Evolutionary conservation across 352 stramenopile species (phyloP).

Genomic region (Paralagenidium karlingii): DNA sequence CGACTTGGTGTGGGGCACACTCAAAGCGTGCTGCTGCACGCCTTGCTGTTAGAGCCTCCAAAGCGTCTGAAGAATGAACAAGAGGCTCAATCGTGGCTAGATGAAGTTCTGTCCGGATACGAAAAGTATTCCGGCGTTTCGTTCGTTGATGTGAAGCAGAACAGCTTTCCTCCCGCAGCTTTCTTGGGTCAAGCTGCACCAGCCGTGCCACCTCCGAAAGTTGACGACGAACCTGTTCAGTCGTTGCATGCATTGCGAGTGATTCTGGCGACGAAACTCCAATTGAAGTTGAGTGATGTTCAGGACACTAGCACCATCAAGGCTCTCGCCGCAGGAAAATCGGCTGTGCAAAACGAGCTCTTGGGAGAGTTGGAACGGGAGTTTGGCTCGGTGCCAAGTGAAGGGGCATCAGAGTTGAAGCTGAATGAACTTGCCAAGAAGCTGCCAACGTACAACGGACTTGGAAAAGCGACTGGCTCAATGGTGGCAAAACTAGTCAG

Average conservation of each 20-base stretch:
- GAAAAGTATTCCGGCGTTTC: slow-evolving; percentile 59
- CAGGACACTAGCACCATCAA: slow-evolving; percentile 57
- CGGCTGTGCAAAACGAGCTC: slow-evolving; percentile 82
- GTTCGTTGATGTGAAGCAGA: slow-evolving; percentile 17
- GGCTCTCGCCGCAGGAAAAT: slow-evolving; percentile 67
- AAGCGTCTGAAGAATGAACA: slow-evolving; percentile 55
- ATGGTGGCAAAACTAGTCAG: slow-evolving; percentile 73
- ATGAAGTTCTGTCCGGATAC: slow-evolving; percentile 56
- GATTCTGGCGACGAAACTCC: slow-evolving; percentile 64
- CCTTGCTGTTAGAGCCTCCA: slow-evolving; percentile 38
- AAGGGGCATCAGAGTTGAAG: slow-evolving; percentile 71
- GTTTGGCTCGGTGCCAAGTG: slow-evolving; percentile 58
- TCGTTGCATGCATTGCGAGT: slow-evolving; percentile 66
- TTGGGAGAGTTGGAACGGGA: slow-evolving; percentile 78
- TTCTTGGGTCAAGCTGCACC: slow-evolving; percentile 22
- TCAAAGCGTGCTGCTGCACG: slow-evolving; percentile 69
- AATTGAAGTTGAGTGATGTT: slow-evolving; percentile 57
- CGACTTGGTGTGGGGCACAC: slow-evolving; percentile 47
- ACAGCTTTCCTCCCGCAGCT: slow-evolving; percentile 5
- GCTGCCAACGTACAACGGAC: slow-evolving; percentile 49
- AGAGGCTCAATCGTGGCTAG: slow-evolving; percentile 71
- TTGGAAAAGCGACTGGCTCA: slow-evolving; percentile 57
- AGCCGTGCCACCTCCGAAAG: slow-evolving; percentile 34
- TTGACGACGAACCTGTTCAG: slow-evolving; percentile 46
- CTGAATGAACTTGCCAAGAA: slow-evolving; percentile 53